Base-by-base conservation (phyloP, 2,329 filamentous ascomycete species). In the Hymenoscyphus fraxineus region DNA sequence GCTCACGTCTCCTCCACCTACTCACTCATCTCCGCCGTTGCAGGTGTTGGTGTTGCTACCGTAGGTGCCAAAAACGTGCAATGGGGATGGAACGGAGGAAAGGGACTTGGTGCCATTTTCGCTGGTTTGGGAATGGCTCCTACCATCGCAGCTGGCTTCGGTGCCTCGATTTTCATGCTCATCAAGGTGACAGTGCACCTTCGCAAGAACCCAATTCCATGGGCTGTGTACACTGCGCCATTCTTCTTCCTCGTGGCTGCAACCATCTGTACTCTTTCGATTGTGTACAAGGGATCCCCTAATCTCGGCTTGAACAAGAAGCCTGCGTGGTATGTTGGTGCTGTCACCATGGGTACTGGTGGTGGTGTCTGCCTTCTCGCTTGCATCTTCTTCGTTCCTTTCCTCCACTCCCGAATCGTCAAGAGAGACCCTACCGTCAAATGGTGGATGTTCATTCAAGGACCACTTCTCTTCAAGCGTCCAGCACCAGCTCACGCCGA, bases 201-300 rank as follows among this genome's bases (percentile, higher is more conserved):
- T 67, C 88, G 90, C 75, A 87, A 83, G 77, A 87, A 91, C 76
- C 89, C 90, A 6, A 81, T 91, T 2, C 83, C 81, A 6, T 91
- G 88, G 88, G 89, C 89, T 32, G 84, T 93, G 62, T 92, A 82
- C 78, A 88, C 84, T 60, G 87, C 88, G 1, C 90, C 90, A 10
- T 85, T 90, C 78, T 93, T 88, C 80, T 93, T 93, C 82, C 85
- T 92, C 63, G 84, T 93, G 65, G 88, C 90, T 63, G 88, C 82
- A 63, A 91, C 88, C 65, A 78, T 93, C 72, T 91, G 89, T 78
- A 90, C 89, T 0, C 81, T 93, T 5, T 91, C 88, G 55, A 87
- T 93, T 71, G 89, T 93, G 70, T 92, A 91, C 83, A 92, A 93
- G 82, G 90, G 90, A 39, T 91, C 89, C 10, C 89, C 90, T 31